Base-by-base conservation (phyloP, 176 grass and related monocot genomes). In the Phoenix dactylifera region DNA sequence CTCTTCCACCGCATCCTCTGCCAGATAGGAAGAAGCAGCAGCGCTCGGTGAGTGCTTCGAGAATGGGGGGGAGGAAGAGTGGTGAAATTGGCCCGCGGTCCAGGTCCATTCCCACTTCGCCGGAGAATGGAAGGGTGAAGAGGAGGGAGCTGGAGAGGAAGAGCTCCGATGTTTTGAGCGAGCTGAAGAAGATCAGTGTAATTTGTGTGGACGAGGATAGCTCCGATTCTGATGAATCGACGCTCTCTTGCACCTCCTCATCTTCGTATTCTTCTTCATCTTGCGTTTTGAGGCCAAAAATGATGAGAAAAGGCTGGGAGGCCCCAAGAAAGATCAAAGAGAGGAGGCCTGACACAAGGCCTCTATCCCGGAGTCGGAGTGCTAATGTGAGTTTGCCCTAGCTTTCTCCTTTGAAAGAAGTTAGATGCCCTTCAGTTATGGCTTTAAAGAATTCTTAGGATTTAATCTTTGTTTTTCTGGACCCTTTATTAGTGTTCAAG, bases 271-370 rank as follows among this genome's bases (percentile, higher is more conserved):
- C 81, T 19, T 30, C 86, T n/a, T 89, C 77, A 22, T 69, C 74
- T 3, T 58, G 28, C 7, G 0, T 54, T 19, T 16, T 3, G 59
- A 60, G 58, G 9, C 14, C 68, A 18, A 64, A 20, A 4, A 19
- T 29, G 50, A 53, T 30, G n/a, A 87, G 92, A 73, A 97, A 73
- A 51, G 79, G 74, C 32, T 91, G 92, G 92, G 83, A 97, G 69
- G 70, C 67, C 61, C 60, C 68, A 3, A 80, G 78, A 32, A 72
- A 58, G 59, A 23, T 70, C 56, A 87, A 83, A 64, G 74, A 78
- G 49, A 52, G 61, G 24, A 82, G 68, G 63, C 29, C 15, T 1
- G 51, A 16, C 16, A 6, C 19, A 52, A 55, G 35, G 7, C 77
- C 83, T 26, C 54, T 50, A 52, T 65, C 60, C 1, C 70, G 59